Evolutionary conservation across 768 basidiomycete species (phyloP).

Genomic region (Baorangia bicolor): DNA sequence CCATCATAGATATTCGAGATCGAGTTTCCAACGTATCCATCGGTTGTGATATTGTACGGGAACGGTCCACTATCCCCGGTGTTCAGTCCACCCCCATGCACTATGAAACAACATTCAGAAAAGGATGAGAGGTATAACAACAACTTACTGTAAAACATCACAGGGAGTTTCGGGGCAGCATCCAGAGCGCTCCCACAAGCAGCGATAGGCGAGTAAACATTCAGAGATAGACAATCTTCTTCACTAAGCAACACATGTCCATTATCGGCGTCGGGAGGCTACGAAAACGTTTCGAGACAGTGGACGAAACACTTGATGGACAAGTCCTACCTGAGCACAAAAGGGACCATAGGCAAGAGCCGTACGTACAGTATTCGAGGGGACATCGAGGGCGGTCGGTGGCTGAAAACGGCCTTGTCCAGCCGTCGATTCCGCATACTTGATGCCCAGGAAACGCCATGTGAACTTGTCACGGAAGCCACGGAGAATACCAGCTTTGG

Average conservation of each 20-base stretch:
- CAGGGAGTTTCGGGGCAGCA: constrained; percentile 12
- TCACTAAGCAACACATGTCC: constrained; percentile 3
- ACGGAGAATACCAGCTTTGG: constrained; percentile 14
- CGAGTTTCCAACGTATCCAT: constrained; percentile 20
- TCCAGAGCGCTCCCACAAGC: neutral
- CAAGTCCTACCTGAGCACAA: constrained; percentile 17
- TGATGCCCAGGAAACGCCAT: constrained; percentile 19
- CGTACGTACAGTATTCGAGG: neutral
- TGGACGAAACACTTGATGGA: neutral
- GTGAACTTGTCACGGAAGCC: constrained; percentile 22
- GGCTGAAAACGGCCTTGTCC: constrained; percentile 13
- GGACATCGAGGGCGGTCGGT: constrained; percentile 9
- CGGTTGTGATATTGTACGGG: constrained; percentile 19
- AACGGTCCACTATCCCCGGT: constrained; percentile 19
- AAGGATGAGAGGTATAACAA: neutral
- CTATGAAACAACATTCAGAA: neutral
- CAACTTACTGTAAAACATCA: constrained; percentile 20
- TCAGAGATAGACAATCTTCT: constrained; percentile 23
- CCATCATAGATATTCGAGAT: constrained; percentile 22
- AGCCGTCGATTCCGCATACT: constrained; percentile 7
- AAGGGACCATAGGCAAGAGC: constrained; percentile 15
- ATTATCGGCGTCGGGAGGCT: constrained; percentile 18
- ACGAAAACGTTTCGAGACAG: neutral
- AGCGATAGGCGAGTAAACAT: constrained; percentile 17
- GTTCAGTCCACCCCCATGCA: constrained; percentile 21